Conservation (phyloP, 257 asterid species). For the Solanum chiquidenum region DNA sequence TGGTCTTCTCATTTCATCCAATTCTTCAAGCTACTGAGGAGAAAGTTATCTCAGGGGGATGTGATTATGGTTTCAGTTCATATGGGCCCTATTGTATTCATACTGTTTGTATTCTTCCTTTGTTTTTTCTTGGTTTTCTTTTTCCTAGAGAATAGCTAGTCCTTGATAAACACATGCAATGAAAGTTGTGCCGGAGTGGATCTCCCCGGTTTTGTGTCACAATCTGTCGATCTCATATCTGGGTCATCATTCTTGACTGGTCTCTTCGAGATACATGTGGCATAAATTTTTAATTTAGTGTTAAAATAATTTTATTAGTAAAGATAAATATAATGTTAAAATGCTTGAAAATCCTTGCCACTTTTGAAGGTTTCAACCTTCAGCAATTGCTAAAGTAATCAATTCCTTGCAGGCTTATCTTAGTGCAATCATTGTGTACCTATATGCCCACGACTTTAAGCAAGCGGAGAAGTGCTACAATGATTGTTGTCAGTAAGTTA, state of each 20-base stretch:
- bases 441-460: slow-evolving; percentile 81
- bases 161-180: background rate
- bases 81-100: background rate
- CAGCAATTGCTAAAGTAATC: background rate
- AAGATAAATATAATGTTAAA: background rate
- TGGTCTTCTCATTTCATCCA: background rate
- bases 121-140: background rate
- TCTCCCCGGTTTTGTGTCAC: background rate
- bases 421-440: slow-evolving; percentile 89
- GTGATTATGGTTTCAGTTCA: background rate
- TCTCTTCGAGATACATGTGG: background rate
- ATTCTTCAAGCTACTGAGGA: background rate
- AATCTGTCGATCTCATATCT: background rate
- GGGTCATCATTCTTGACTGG: background rate
- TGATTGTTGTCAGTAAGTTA: slow-evolving; percentile 95
- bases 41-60: background rate
- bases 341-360: background rate
- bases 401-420: slow-evolving; percentile 79
- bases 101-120: background rate
- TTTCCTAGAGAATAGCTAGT: background rate
- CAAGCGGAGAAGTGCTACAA: slow-evolving; percentile 95
- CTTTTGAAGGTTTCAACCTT: background rate
- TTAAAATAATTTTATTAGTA: background rate
- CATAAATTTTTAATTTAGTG: background rate
- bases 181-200: background rate